These are phyloP conservation scores for Volvox reticuliferus DNA, from an alignment of 139 green algal genomes.

Conservation along the genomic window DNA sequence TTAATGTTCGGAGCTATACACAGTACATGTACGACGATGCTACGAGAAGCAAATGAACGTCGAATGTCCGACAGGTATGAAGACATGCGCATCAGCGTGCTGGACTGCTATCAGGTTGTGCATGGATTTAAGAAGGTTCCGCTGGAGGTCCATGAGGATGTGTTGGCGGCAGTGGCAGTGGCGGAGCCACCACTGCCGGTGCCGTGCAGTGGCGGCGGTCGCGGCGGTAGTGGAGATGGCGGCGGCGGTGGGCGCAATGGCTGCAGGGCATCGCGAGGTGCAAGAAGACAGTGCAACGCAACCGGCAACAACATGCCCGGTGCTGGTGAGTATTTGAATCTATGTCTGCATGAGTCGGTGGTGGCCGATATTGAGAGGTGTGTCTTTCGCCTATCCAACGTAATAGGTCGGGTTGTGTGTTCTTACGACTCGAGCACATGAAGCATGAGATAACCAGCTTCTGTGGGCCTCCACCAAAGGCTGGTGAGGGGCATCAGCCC, in stretches of 20 bases:
- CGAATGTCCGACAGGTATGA: constrained; percentile 1
- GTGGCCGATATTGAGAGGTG: background rate
- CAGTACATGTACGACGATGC: too few species aligned
- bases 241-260: background rate
- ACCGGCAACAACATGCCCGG: background rate
- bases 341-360: too few species aligned
- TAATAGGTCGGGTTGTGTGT: background rate
- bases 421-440: too few species aligned
- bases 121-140: constrained; percentile 19
- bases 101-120: constrained; percentile 25
- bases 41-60: too few species aligned
- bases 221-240: background rate
- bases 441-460: too few species aligned
- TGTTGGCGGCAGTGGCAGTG: constrained; percentile 9
- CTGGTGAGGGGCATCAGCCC: too few species aligned
- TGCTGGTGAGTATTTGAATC: background rate
- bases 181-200: background rate
- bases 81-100: constrained; percentile 19
- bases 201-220: background rate
- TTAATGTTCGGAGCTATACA: too few species aligned
- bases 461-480: too few species aligned
- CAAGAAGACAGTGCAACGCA: background rate
- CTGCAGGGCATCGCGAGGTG: background rate
- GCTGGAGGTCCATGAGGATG: background rate
- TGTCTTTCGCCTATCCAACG: background rate